Evolutionary conservation across 2,329 filamentous ascomycete species (phyloP).

Genomic region (Hymenotorrendiella dingleyae): DNA sequence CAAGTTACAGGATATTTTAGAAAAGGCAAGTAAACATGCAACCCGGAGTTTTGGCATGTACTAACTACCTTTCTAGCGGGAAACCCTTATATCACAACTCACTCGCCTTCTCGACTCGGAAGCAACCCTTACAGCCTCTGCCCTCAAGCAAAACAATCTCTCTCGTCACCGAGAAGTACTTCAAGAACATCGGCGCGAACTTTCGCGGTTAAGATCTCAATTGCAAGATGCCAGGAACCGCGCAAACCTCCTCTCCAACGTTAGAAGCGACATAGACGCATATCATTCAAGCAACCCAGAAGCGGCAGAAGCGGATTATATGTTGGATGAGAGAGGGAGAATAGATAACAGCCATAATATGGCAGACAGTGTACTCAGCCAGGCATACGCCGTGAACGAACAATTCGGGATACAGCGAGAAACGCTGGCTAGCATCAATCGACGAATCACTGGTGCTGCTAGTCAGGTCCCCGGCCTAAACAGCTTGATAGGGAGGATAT

Average conservation of each 20-base stretch:
- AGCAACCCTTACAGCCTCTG: constrained; percentile 76
- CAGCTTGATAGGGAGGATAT: constrained; percentile 84
- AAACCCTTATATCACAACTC: constrained; percentile 74
- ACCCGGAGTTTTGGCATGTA: neutral
- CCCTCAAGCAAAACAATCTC: constrained; percentile 95
- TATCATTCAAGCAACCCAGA: constrained; percentile 79
- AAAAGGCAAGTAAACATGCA: constrained; percentile 52
- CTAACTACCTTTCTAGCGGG: constrained; percentile 54
- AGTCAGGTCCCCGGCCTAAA: constrained; percentile 92
- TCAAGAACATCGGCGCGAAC: constrained; percentile 76
- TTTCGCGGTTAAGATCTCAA: constrained; percentile 65
- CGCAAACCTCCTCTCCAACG: constrained; percentile 83
- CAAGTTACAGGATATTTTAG: constrained; percentile 77
- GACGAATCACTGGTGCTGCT: constrained; percentile 82
- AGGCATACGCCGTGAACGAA: constrained; percentile 95
- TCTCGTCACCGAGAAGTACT: constrained; percentile 87
- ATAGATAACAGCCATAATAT: constrained; percentile 87
- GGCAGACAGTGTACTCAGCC: constrained; percentile 83
- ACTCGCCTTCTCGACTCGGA: constrained; percentile 89
- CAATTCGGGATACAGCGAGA: constrained; percentile 83
- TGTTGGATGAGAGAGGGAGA: constrained; percentile 81
- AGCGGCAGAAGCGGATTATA: constrained; percentile 88
- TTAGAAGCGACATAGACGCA: constrained; percentile 85
- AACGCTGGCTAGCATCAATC: constrained; percentile 80
- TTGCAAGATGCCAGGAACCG: constrained; percentile 77